Conservation (phyloP, 441 rosid species). For the Sinapis alba region DNA sequence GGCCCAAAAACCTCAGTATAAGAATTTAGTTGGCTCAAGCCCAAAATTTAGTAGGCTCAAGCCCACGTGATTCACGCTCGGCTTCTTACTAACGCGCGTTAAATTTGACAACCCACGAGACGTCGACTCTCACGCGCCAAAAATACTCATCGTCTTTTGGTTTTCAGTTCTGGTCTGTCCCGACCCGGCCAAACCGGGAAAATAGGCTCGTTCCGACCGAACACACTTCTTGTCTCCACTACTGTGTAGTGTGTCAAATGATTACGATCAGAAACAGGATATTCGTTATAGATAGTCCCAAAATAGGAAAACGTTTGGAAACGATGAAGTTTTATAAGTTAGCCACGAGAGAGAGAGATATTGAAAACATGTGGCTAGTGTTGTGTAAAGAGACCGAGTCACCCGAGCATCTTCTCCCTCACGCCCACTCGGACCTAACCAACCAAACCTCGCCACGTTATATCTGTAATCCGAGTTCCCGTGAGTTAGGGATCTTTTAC, state of each 20-base stretch:
- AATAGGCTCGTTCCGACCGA: constrained; percentile 11
- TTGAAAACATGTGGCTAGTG: constrained; percentile 38
- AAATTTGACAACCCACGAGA: constrained; percentile 1
- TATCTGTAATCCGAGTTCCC: constrained; percentile 34
- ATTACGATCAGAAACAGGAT: constrained; percentile 32
- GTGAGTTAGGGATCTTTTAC: constrained; percentile 39
- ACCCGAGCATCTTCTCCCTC: constrained; percentile 26
- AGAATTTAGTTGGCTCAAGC: constrained; percentile 19
- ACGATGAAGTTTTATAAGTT: constrained; percentile 15
- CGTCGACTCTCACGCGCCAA: constrained; percentile 4
- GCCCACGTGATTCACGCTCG: constrained; percentile 1
- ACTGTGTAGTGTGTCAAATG: constrained; percentile 6
- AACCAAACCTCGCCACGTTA: constrained; percentile 34
- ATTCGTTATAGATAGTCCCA: constrained; percentile 32
- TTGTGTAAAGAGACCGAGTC: constrained; percentile 39
- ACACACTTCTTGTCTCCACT: constrained; percentile 28
- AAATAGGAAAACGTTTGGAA: constrained; percentile 12
- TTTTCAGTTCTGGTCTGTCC: background rate
- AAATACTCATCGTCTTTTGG: background rate
- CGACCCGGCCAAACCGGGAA: constrained; percentile 12
- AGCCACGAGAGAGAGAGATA: constrained; percentile 16
- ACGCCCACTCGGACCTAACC: constrained; percentile 37
- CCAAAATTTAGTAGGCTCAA: constrained; percentile 19
- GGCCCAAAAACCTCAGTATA: background rate
- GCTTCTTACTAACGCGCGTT: background rate